Percentiles rank a stretch among this genome's conserved stretches.
These are phyloP conservation scores for Ogataea paradorogensis DNA, from an alignment of 805 yeast genomes.

Conservation along the genomic window DNA sequence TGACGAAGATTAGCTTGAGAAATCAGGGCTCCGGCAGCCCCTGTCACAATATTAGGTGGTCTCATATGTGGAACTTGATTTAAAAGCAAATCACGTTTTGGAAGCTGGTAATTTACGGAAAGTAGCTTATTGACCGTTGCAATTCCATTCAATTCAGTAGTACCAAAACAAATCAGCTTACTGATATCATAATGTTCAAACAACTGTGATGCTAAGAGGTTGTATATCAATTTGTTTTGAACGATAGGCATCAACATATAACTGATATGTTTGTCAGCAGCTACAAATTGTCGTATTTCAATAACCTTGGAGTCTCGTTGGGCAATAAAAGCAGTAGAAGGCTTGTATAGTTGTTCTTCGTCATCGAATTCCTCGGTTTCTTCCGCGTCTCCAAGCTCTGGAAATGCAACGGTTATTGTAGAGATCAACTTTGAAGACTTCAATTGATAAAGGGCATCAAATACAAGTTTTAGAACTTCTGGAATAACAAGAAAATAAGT, in stretches of 20 bases:
- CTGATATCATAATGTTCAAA: conserved; percentile 11
- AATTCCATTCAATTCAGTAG: conserved; percentile 23
- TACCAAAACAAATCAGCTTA: conserved; percentile 20
- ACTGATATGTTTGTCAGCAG: conserved; percentile 7
- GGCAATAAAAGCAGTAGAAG: conserved; percentile 27
- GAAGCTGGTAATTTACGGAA: conserved; percentile 6
- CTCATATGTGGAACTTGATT: conserved; percentile 35
- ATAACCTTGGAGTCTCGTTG: conserved; percentile 23
- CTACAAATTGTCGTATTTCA: conserved; percentile 11
- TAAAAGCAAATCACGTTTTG: conserved; percentile 1
- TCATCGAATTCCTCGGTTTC: conserved; percentile 38
- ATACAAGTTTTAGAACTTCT: conserved; percentile 23
- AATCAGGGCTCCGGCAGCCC: conserved; percentile 39
- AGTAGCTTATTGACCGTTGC: conserved; percentile 18
- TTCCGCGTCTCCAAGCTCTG: conserved; percentile 13
- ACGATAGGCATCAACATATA: conserved; percentile 23
- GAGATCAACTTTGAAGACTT: conserved; percentile 13
- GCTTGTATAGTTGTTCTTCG: conserved; percentile 46
- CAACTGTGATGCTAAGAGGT: conserved; percentile 19
- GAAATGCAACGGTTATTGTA: conserved; percentile 13
- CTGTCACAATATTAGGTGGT: conserved; percentile 51
- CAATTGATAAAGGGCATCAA: conserved; percentile 19
- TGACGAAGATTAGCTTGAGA: conserved; percentile 27
- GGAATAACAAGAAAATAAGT: conserved; percentile 35
- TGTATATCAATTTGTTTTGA: conserved; percentile 25